Base-by-base conservation (phyloP, 106 monocot genomes). In the Ottelia alismoides region DNA sequence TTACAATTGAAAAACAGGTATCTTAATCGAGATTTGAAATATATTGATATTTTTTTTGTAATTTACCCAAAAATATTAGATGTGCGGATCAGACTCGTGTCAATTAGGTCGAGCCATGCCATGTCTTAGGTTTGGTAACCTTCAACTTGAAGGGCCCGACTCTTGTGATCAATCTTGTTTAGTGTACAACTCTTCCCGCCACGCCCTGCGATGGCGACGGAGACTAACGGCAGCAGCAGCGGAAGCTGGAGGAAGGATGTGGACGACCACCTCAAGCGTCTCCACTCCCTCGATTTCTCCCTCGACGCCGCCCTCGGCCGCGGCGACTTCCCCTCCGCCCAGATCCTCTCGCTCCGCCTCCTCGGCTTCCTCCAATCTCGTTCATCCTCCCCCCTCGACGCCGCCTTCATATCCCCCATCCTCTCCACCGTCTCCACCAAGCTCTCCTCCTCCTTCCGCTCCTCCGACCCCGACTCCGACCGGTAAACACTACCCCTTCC, bases 351-450 rank as follows among this genome's bases (percentile, higher is more conserved):
- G 54, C 68, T 96, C 60, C 84, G 82, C 57, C 96, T 96, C 56
- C 73, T 96, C 46, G 96, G 96, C 29, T 90, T 98, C 61, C 85
- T 98, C 27, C 79, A 98, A 30, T 82, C 89, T 19, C 72, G 59
- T 22, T 55, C 55, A 52, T 30, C 44, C 11, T 58, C 69, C 12
- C 48, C 72, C 2, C 10, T 52, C 56, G 88, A 85, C 52, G 74
- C 66, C 28, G 60, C 77, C 24, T 80, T 66, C 60, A 52, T 90
- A 32, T 53, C 60, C 21, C 74, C 79, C 48, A 85, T 90, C 30
- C 85, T 76, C 28, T 44, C 69, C 11, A 72, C 69, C 18, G 76
- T 72, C n/a, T 60, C 60, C 22, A 40, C 76, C 26, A 77, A 54
- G 62, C 46, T 96, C 17, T 72, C 76, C 22, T 47, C 74, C 29